A percentile compares a stretch with the other conserved stretches of the same genome.
phyloP scores from a whole-genome alignment of 2,329 filamentous ascomycete genomes.

The Paraphaeosphaeria minitans region DNA sequence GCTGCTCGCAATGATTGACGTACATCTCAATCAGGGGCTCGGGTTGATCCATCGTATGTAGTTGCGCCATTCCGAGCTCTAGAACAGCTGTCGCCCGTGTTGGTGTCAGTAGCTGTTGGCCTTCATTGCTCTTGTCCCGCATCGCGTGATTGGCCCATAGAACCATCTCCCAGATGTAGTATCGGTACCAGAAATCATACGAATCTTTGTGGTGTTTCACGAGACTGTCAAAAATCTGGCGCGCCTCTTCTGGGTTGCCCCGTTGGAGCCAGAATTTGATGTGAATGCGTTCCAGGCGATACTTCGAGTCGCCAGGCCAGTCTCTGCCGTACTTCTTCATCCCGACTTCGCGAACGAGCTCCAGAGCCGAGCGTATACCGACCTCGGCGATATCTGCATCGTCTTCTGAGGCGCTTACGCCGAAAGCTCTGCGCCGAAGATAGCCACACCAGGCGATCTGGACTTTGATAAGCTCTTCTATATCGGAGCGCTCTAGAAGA shows the following conservation, averaged over 20 bases:
- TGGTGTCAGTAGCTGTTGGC: conserved; percentile 62
- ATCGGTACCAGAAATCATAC: conserved; percentile 92
- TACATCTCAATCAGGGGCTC: conserved; percentile 77
- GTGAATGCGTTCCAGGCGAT: conserved; percentile 86
- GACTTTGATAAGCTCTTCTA: conserved; percentile 87
- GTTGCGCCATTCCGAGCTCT: conserved; percentile 67
- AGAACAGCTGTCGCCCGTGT: conserved; percentile 76
- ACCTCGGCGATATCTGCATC: conserved; percentile 87
- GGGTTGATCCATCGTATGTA: conserved; percentile 72
- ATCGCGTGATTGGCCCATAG: conserved; percentile 65
- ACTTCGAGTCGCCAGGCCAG: conserved; percentile 86
- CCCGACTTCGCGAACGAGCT: conserved; percentile 79
- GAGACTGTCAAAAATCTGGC: conserved; percentile 76
- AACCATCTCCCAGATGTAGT: conserved; percentile 90
- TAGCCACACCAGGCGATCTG: conserved; percentile 96
- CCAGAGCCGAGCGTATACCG: conserved; percentile 81
- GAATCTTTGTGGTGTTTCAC: conserved; percentile 72
- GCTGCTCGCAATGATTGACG: conserved; percentile 82
- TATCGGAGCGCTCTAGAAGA: conserved; percentile 80
- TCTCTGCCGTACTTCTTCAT: conserved; percentile 76
- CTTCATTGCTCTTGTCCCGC: conserved; percentile 56
- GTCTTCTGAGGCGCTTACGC: conserved; percentile 72
- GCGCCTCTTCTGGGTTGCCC: conserved; percentile 75
- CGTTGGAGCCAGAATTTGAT: conserved; percentile 91
- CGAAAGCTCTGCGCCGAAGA: conserved; percentile 82